A percentile compares a stretch with the other conserved stretches of the same genome.
Evolutionary conservation across 257 asterid genomes (phyloP).

Genomic region (Jacaranda mimosifolia): DNA sequence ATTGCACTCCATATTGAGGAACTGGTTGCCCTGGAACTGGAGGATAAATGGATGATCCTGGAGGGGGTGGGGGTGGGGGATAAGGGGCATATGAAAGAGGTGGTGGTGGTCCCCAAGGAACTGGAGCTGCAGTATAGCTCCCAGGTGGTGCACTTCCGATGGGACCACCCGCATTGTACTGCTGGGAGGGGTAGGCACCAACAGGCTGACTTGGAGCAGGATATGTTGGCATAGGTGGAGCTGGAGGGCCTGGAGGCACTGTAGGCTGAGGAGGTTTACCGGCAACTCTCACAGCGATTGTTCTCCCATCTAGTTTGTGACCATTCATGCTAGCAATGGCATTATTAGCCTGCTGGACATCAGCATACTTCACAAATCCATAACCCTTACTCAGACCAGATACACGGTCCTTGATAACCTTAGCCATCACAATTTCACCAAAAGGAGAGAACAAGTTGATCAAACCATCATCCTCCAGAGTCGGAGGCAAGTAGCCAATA

Average conservation of each 20-base stretch:
- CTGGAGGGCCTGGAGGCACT: constrained; percentile 90
- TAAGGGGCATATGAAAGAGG: constrained; percentile 68
- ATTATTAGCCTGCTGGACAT: constrained; percentile 83
- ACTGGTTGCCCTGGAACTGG: constrained; percentile 63
- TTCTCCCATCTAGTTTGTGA: constrained; percentile 89
- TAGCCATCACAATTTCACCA: constrained; percentile 97
- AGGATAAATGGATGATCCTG: constrained; percentile 76
- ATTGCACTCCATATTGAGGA: constrained; percentile 71
- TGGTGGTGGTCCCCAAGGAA: constrained; percentile 84
- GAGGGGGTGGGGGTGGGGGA: constrained; percentile 93
- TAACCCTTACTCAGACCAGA: constrained; percentile 89
- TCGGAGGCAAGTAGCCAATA: constrained; percentile 92
- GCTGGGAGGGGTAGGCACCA: constrained; percentile 86
- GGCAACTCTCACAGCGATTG: constrained; percentile 94
- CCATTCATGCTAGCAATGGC: constrained; percentile 96
- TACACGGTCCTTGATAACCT: constrained; percentile 88
- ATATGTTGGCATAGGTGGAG: constrained; percentile 66
- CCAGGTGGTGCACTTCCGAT: constrained; percentile 66
- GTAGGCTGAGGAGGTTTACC: constrained; percentile 94
- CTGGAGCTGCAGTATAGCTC: constrained; percentile 61
- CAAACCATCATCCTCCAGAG: constrained; percentile 86
- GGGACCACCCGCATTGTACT: constrained; percentile 77
- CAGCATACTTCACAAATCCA: constrained; percentile 92
- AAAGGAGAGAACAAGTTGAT: constrained; percentile 79
- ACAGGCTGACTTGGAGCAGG: constrained; percentile 65